Evolutionary conservation across 2,329 filamentous ascomycete species (phyloP), one percentile per base, ranked within the genome.

Genomic region (Trematosphaeria pertusa): DNA sequence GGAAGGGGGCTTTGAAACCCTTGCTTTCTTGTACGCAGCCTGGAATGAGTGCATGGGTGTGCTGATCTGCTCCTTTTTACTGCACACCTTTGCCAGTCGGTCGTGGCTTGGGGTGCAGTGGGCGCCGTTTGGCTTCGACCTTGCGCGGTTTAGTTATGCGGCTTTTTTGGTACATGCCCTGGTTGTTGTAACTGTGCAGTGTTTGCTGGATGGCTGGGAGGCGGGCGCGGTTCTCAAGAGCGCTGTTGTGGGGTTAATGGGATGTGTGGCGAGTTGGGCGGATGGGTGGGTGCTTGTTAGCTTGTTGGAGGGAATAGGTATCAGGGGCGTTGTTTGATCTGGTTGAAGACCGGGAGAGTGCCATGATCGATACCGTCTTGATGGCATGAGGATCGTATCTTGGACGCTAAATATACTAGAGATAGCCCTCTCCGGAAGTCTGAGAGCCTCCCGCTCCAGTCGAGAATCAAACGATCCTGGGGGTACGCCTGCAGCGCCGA

Each of bases 121-220:
- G 52, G 12, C 12, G 1, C 3, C 53, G 5, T 22, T 32, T 5
- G 33, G 40, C 11, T 26, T 44, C 3, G 44, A 52, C 11, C n/a
- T 54, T 1, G 53, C 35, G 11, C 46, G 42, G 37, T 55, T 50
- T 32, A 57, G 48, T 19, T 61, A 61, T 36, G 38, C 58, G 11
- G 49, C 55, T 5, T 61, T 61, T 33, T 33, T 59, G 20, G 42
- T 55, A 19, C 55, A 58, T 48, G 38, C 37, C 15, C 48, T 43
- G 12, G 40, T 52, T 14, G 21, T 58, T 4, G 44, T 60, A 20
- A 37, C 32, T 11, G 5, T 41, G 34, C 50, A 58, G 38, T 56
- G 44, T 39, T 3, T 28, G 21, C 2, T 54, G 3, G 46, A 54
- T 38, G 26, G 42, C 15, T 44, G 42, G 37, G 35, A 7, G 5